Evolutionary conservation across 495 filamentous ascomycete species (phyloP).

Genomic region (Immersiella caudata): DNA sequence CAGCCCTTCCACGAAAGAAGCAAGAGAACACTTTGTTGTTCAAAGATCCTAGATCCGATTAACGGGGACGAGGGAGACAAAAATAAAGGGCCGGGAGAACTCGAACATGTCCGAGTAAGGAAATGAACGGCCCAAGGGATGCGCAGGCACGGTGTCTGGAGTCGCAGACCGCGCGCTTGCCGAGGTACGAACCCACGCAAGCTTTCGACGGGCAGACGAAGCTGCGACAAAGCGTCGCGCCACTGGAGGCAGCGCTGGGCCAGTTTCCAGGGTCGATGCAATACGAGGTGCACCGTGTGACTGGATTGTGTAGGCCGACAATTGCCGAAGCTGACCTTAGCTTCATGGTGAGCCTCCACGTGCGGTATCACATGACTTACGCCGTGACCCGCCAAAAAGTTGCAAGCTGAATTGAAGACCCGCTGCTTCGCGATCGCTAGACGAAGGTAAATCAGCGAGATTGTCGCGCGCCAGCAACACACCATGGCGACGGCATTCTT

Average conservation of each 20-base stretch:
- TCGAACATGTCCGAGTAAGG: slow-evolving; percentile 14
- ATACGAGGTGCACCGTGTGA: slow-evolving; percentile 23
- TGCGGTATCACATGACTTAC: slow-evolving; percentile 25
- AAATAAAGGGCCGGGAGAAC: neutral
- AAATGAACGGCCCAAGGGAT: slow-evolving; percentile 21
- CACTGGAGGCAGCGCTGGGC: neutral
- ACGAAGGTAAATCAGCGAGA: neutral
- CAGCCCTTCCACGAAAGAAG: neutral
- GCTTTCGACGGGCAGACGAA: slow-evolving; percentile 1
- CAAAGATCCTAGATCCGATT: neutral
- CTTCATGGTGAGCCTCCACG: slow-evolving; percentile 22
- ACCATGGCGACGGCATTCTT: slow-evolving; percentile 37
- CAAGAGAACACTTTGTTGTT: neutral
- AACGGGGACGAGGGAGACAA: neutral
- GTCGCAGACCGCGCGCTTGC: slow-evolving; percentile 2
- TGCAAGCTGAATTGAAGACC: slow-evolving; percentile 4
- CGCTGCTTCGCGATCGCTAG: slow-evolving; percentile 10
- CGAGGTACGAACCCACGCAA: slow-evolving; percentile 15
- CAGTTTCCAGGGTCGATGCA: slow-evolving; percentile 9
- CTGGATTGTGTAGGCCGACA: slow-evolving; percentile 18
- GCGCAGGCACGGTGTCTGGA: slow-evolving; percentile 4
- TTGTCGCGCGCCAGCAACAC: slow-evolving; percentile 19
- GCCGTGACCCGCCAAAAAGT: slow-evolving; percentile 21
- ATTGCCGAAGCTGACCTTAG: slow-evolving; percentile 26
- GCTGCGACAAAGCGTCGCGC: slow-evolving; percentile 9